These are phyloP conservation scores for Lachancea sp. DNA, from an alignment of 805 yeast species.

Conservation along the genomic window DNA sequence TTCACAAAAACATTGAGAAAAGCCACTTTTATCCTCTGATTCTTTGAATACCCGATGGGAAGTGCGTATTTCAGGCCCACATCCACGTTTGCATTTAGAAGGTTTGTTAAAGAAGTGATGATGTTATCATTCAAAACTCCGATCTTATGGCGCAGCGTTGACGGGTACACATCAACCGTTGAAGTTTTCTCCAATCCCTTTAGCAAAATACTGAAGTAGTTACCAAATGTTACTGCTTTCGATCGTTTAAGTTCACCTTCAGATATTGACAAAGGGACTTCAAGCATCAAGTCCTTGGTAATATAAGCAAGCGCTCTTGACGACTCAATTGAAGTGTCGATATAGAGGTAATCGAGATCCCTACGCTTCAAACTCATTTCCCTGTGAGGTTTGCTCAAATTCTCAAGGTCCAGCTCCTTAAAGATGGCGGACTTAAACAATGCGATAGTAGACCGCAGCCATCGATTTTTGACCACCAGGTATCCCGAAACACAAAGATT, in stretches of 20 bases:
- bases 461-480: constrained; percentile 40
- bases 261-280: constrained; percentile 48
- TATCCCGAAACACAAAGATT: constrained; percentile 36
- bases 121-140: constrained; percentile 55
- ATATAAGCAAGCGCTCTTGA: constrained; percentile 51
- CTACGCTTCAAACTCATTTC: constrained; percentile 33
- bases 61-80: constrained; percentile 70
- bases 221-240: constrained; percentile 57
- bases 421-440: constrained; percentile 53
- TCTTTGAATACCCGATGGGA: constrained; percentile 71
- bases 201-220: constrained; percentile 57
- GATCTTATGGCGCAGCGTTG: constrained; percentile 45
- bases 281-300: constrained; percentile 52
- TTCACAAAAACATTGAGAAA: constrained; percentile 73
- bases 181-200: constrained; percentile 38
- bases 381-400: constrained; percentile 30
- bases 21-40: constrained; percentile 57
- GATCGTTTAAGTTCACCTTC: constrained; percentile 49
- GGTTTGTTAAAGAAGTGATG: constrained; percentile 57
- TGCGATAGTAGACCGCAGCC: constrained; percentile 41
- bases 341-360: constrained; percentile 43
- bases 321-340: constrained; percentile 61
- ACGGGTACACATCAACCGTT: constrained; percentile 32
- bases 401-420: constrained; percentile 32
- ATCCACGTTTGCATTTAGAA: constrained; percentile 66